A percentile compares a stretch with the other conserved stretches of the same genome.
These are phyloP conservation scores for Saccharomyces pastorianus DNA, from an alignment of 1,139 yeast genomes.

Conservation along the genomic window DNA sequence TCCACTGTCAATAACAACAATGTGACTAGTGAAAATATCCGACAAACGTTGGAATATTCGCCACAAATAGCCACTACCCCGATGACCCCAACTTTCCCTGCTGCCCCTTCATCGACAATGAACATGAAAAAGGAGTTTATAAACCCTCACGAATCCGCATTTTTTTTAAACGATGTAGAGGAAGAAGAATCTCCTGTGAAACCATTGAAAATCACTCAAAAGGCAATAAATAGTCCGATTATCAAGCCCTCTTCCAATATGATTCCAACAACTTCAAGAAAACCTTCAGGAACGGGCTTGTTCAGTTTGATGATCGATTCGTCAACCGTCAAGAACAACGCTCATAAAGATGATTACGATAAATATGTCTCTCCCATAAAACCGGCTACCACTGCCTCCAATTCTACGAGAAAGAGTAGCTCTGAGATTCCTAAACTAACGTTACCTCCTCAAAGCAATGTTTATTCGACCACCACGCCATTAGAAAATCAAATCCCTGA, in stretches of 20 bases:
- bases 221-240: slow-evolving; percentile 16
- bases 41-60: not conserved
- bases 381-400: not conserved
- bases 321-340: slow-evolving; percentile 3
- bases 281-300: slow-evolving; percentile 28
- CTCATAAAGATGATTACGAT: not conserved
- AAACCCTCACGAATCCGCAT: slow-evolving; percentile 4
- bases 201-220: slow-evolving; percentile 32
- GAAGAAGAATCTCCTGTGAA: slow-evolving; percentile 31
- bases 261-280: slow-evolving; percentile 13
- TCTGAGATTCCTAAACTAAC: not conserved
- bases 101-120: not conserved
- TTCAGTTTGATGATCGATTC: slow-evolving; percentile 23
- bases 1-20: not conserved
- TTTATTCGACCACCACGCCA: not conserved
- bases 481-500: not conserved
- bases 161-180: slow-evolving; percentile 5
- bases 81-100: slow-evolving; percentile 10
- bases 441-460: not conserved
- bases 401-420: not conserved
- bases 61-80: slow-evolving; percentile 1
- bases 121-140: not conserved
- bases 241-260: slow-evolving; percentile 8
- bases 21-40: not conserved
- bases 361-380: not conserved